These are phyloP conservation scores for Geotrichum siamense DNA, from an alignment of 1,139 yeast genomes.

Conservation along the genomic window DNA sequence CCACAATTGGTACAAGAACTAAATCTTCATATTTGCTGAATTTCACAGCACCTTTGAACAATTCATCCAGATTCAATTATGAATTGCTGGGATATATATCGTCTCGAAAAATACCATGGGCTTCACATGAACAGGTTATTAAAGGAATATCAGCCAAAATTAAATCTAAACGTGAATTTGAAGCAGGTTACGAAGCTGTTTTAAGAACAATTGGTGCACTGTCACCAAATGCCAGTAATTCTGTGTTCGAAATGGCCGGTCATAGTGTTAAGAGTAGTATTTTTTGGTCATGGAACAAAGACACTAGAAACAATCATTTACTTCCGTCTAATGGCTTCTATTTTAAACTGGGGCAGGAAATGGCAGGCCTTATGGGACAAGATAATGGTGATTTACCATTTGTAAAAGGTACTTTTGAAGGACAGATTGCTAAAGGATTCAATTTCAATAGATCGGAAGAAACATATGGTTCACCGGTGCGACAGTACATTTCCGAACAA, in stretches of 20 bases:
- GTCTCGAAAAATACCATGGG: slow-evolving; percentile 61
- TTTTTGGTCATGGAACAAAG: slow-evolving; percentile 29
- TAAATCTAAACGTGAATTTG: slow-evolving; percentile 33
- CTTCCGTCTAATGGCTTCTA: slow-evolving; percentile 46
- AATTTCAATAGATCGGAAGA: neutral
- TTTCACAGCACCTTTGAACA: slow-evolving; percentile 54
- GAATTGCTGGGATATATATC: slow-evolving; percentile 53
- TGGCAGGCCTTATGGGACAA: slow-evolving; percentile 39
- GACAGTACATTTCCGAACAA: slow-evolving; percentile 8
- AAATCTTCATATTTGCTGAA: slow-evolving; percentile 55
- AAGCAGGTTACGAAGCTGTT: slow-evolving; percentile 56
- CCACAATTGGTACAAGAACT: slow-evolving; percentile 75
- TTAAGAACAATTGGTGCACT: slow-evolving; percentile 53
- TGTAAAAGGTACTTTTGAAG: slow-evolving; percentile 30
- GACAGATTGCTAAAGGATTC: slow-evolving; percentile 26
- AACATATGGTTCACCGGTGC: slow-evolving; percentile 5
- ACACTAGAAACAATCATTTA: slow-evolving; percentile 30
- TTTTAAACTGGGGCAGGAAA: slow-evolving; percentile 51
- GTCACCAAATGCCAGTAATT: slow-evolving; percentile 28
- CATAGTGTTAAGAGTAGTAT: slow-evolving; percentile 34
- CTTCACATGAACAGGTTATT: slow-evolving; percentile 52
- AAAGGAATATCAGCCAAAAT: slow-evolving; percentile 54
- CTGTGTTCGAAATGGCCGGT: slow-evolving; percentile 36
- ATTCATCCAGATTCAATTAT: slow-evolving; percentile 46
- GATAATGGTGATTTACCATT: slow-evolving; percentile 32